Evolutionary conservation across 495 filamentous ascomycete species (phyloP).

Genomic region (Sabuloglossum arenarium): DNA sequence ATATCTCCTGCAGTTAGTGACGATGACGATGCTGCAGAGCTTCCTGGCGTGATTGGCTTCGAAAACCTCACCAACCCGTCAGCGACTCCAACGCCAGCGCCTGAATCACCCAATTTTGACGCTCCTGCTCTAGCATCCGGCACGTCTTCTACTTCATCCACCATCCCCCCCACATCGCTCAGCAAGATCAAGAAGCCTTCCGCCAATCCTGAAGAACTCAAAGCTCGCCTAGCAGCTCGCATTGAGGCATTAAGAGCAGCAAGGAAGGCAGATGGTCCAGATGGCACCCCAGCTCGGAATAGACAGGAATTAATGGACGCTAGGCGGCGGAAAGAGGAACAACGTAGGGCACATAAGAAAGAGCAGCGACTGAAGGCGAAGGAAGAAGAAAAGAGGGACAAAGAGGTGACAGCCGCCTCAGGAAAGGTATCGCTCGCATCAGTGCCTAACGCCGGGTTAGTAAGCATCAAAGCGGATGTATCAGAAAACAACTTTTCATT

Average conservation of each 20-base stretch:
- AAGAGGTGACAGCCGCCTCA: constrained; percentile 43
- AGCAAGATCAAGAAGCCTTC: constrained; percentile 28
- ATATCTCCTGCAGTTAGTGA: constrained; percentile 28
- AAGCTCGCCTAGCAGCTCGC: constrained; percentile 53
- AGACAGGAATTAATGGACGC: constrained; percentile 80
- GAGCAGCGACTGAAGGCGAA: constrained; percentile 51
- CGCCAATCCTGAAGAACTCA: constrained; percentile 44
- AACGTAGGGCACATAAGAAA: constrained; percentile 73
- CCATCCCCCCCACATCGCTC: constrained; percentile 35
- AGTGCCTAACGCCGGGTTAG: neutral
- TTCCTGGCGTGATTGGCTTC: constrained; percentile 26
- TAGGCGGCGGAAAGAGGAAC: constrained; percentile 64
- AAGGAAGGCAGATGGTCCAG: constrained; percentile 60
- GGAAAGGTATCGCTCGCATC: constrained; percentile 34
- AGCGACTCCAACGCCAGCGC: constrained; percentile 28
- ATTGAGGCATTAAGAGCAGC: constrained; percentile 63
- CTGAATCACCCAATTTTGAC: constrained; percentile 45
- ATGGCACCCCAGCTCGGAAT: constrained; percentile 60
- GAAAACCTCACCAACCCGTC: constrained; percentile 24
- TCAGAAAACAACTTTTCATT: constrained; percentile 53
- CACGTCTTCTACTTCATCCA: constrained; percentile 52
- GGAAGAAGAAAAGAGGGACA: constrained; percentile 47
- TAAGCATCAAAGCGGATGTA: constrained; percentile 15
- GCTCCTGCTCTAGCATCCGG: constrained; percentile 33
- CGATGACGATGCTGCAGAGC: constrained; percentile 18